Conservation (phyloP, 2,329 filamentous ascomycete species). For the Alternaria sp. region DNA sequence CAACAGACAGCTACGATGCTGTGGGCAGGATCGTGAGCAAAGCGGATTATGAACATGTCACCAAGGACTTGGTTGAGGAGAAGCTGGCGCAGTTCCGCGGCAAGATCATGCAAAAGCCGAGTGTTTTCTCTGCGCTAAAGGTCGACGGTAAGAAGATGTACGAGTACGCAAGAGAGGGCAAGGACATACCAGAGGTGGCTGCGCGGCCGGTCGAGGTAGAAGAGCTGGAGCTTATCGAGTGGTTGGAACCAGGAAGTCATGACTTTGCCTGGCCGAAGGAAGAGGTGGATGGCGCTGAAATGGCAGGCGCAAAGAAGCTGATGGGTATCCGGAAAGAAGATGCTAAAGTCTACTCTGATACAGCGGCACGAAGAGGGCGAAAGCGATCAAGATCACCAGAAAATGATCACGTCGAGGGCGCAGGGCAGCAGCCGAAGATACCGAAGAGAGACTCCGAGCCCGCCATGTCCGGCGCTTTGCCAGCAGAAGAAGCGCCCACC, state of each 20-base stretch:
- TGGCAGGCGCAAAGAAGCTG: conserved; percentile 76
- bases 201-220: conserved; percentile 79
- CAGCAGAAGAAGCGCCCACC: conserved; percentile 20
- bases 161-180: conserved; percentile 92
- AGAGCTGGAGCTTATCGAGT: conserved; percentile 83
- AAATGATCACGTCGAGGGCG: conserved; percentile 19
- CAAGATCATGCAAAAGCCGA: conserved; percentile 86
- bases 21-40: conserved; percentile 82
- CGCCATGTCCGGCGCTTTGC: conserved; percentile 47
- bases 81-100: conserved; percentile 79
- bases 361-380: conserved; percentile 39
- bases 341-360: conserved; percentile 23
- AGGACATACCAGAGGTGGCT: conserved; percentile 85
- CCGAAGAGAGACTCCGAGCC: conserved; percentile 42
- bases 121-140: conserved; percentile 90
- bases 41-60: conserved; percentile 81
- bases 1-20: conserved; percentile 90
- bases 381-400: conserved; percentile 37
- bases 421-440: conserved; percentile 35
- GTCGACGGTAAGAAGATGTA: conserved; percentile 95
- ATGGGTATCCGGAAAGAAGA: conserved; percentile 53
- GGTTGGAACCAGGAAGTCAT: conserved; percentile 81
- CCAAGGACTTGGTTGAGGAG: conserved; percentile 77
- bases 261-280: conserved; percentile 79
- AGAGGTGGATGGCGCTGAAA: conserved; percentile 78